Conservation (phyloP, 306 rosid species). For the Cyamopsis tetragonoloba region DNA sequence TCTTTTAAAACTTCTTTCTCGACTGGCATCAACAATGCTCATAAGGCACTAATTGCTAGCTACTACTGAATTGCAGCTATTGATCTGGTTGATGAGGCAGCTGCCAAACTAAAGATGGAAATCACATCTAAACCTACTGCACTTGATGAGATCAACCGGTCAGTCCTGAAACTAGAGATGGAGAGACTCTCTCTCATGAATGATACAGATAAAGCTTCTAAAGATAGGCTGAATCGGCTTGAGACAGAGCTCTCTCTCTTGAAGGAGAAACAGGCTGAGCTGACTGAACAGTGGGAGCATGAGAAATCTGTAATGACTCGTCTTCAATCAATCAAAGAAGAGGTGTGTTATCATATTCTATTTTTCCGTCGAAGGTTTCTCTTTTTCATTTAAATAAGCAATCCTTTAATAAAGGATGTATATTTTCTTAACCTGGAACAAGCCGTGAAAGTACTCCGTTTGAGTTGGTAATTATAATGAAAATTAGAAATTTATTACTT, state of each 20-base stretch:
- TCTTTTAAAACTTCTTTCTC: neutral
- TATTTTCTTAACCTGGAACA: neutral
- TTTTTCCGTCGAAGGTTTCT: neutral
- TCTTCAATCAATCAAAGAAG: conserved; percentile 96
- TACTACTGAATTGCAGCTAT: conserved; percentile 60
- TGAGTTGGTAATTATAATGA: conserved; percentile 2
- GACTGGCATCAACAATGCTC: conserved; percentile 4
- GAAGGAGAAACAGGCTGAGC: conserved; percentile 74
- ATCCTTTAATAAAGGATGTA: neutral
- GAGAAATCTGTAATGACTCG: conserved; percentile 95
- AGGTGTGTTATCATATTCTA: conserved; percentile 37
- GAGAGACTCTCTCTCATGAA: conserved; percentile 86
- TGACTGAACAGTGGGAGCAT: conserved; percentile 96
- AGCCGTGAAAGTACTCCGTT: neutral
- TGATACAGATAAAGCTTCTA: conserved; percentile 92
- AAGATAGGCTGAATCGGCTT: conserved; percentile 80
- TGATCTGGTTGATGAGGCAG: conserved; percentile 97
- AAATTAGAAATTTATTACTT: neutral
- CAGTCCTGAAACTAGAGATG: conserved; percentile 92
- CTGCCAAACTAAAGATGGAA: conserved; percentile 97
- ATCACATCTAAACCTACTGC: conserved; percentile 95
- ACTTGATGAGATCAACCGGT: conserved; percentile 87
- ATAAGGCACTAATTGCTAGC: conserved; percentile 21
- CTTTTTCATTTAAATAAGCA: neutral
- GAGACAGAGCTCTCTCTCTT: conserved; percentile 83